Conservation (phyloP, 2,329 filamentous ascomycete species). For the Metarhizium rileyi region DNA sequence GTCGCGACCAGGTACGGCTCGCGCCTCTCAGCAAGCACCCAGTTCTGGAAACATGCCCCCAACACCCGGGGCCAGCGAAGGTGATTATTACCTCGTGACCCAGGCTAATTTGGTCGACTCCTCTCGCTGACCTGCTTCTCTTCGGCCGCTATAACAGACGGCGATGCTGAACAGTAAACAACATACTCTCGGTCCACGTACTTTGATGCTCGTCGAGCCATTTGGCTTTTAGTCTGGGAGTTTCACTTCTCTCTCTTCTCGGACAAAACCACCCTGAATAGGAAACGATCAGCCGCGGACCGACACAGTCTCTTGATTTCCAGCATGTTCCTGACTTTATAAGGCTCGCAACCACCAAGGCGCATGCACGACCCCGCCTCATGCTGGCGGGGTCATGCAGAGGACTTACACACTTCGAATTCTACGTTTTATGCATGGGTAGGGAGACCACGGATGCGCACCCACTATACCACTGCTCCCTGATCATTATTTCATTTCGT, state of each 20-base stretch:
- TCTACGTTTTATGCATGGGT: conserved; percentile 6
- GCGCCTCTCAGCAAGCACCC: conserved; percentile 40
- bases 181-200: not conserved
- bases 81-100: conserved; percentile 41
- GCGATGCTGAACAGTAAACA: conserved; percentile 24
- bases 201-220: not conserved
- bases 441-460: conserved; percentile 5
- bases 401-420: not conserved
- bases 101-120: conserved; percentile 14
- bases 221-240: not conserved
- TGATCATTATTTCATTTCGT: not conserved
- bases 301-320: not conserved
- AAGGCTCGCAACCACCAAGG: not conserved
- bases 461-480: conserved; percentile 5
- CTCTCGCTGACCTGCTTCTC: conserved; percentile 1
- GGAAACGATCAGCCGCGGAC: not conserved
- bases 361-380: not conserved
- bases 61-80: conserved; percentile 52
- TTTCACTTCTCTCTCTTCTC: not conserved
- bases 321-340: not conserved
- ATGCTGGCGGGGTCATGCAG: not conserved
- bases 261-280: not conserved
- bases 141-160: conserved; percentile 19
- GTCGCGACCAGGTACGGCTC: conserved; percentile 46
- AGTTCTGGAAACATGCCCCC: conserved; percentile 48